Evolutionary conservation across 495 filamentous ascomycete genomes (phyloP).

Genomic region (Stereocaulon alpinum): DNA sequence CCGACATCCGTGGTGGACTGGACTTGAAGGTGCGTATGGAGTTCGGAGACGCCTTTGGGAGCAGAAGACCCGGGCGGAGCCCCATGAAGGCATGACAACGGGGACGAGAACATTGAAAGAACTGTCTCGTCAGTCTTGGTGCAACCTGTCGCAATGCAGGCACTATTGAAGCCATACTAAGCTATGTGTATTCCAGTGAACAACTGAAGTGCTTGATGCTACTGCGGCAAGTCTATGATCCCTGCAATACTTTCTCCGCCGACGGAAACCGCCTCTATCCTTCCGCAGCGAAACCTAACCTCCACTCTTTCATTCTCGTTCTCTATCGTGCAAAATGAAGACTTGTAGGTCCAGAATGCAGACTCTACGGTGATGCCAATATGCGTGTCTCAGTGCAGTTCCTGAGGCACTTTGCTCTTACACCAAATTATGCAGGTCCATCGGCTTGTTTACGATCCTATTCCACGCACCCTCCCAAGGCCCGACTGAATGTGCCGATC

Average conservation of each 20-base stretch:
- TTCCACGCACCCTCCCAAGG: constrained; percentile 30
- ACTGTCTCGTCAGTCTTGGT: constrained; percentile 36
- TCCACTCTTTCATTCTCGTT: not conserved
- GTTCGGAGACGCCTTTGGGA: constrained; percentile 20
- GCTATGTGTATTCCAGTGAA: not conserved
- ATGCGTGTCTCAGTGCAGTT: constrained; percentile 2
- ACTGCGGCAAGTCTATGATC: constrained; percentile 1
- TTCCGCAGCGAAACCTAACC: not conserved
- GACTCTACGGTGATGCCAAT: not conserved
- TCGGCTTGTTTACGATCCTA: not conserved
- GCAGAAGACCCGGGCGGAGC: not conserved
- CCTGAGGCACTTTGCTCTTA: not conserved
- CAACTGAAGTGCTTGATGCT: not conserved
- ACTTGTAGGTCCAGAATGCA: not conserved
- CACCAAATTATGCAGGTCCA: not conserved
- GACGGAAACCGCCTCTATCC: constrained; percentile 8
- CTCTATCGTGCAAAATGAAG: not conserved
- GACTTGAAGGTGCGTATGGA: constrained; percentile 16
- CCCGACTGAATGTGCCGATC: constrained; percentile 70
- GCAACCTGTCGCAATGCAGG: constrained; percentile 42
- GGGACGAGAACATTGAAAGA: constrained; percentile 43
- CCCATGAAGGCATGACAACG: constrained; percentile 29
- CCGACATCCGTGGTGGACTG: constrained; percentile 9
- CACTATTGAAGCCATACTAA: constrained; percentile 28
- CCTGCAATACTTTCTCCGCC: not conserved